These are phyloP conservation scores for Backusella mclennaniae DNA, from an alignment of 192 early-diverging fungal genomes.

Conservation along the genomic window DNA sequence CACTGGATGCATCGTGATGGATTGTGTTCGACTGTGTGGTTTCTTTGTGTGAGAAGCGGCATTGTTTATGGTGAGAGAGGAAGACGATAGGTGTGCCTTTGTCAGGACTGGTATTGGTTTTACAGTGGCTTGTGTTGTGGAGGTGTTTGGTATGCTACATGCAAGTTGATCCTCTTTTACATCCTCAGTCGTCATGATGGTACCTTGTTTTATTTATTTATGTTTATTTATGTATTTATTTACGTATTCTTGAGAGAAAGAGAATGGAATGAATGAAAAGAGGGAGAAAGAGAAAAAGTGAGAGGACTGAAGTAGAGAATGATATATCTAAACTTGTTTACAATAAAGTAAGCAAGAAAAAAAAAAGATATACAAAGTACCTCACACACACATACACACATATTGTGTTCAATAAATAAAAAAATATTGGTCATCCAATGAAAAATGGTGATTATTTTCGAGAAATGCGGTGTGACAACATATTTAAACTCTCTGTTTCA, in stretches of 20 bases:
- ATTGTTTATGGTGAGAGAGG: background rate
- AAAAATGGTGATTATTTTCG: no score
- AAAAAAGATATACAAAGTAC: background rate
- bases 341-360: background rate
- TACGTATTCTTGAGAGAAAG: background rate
- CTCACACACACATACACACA: no score
- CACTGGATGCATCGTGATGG: conserved; percentile 6
- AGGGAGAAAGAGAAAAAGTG: background rate
- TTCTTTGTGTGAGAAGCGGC: background rate
- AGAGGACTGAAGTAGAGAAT: background rate
- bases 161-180: background rate
- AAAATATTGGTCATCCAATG: no score
- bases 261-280: background rate
- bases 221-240: no score
- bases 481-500: no score
- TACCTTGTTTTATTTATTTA: background rate
- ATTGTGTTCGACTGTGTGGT: conserved; percentile 5
- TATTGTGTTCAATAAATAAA: no score
- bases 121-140: background rate
- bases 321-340: background rate
- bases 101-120: background rate
- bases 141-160: background rate
- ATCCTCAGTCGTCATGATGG: background rate
- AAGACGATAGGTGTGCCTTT: background rate
- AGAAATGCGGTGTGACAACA: no score